Conservation (phyloP, 2,329 filamentous ascomycete genomes). For the Corynespora cassiicola region DNA sequence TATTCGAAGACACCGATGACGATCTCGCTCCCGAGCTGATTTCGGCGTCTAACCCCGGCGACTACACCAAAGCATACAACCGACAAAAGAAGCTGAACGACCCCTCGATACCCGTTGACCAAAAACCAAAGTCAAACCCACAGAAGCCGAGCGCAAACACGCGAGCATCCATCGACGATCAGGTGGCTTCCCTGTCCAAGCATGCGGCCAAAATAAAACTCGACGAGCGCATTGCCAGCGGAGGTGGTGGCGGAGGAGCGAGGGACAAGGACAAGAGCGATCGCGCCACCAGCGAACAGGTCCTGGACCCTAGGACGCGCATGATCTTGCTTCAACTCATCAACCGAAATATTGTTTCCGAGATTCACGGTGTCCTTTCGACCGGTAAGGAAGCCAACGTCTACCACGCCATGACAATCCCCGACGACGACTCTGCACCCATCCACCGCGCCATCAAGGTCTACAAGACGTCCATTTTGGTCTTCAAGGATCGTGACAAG, state of each 20-base stretch:
- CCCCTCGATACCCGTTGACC: conserved; percentile 53
- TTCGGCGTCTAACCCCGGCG: conserved; percentile 63
- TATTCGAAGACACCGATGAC: conserved; percentile 64
- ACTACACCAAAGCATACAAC: conserved; percentile 88
- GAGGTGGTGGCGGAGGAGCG: conserved; percentile 52
- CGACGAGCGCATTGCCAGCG: conserved; percentile 64
- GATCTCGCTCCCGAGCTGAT: conserved; percentile 64
- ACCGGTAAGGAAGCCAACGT: conserved; percentile 99
- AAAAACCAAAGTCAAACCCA: conserved; percentile 74
- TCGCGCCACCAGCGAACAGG: conserved; percentile 91
- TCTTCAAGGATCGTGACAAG: conserved; percentile 96
- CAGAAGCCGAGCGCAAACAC: conserved; percentile 77
- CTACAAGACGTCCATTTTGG: conserved; percentile 97
- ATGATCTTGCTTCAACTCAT: conserved; percentile 98
- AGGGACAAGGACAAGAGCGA: conserved; percentile 85
- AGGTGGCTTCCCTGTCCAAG: conserved; percentile 81
- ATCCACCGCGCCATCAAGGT: conserved; percentile 92
- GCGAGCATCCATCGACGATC: conserved; percentile 80
- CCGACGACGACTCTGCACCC: conserved; percentile 54
- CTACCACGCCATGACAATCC: conserved; percentile 80
- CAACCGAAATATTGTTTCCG: conserved; percentile 85
- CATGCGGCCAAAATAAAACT: conserved; percentile 87
- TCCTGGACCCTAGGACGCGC: conserved; percentile 89
- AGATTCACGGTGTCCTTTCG: conserved; percentile 93
- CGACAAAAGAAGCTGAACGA: conserved; percentile 76